These are phyloP conservation scores for Nicotiana otophora DNA, from an alignment of 257 asterid genomes.

Conservation along the genomic window DNA sequence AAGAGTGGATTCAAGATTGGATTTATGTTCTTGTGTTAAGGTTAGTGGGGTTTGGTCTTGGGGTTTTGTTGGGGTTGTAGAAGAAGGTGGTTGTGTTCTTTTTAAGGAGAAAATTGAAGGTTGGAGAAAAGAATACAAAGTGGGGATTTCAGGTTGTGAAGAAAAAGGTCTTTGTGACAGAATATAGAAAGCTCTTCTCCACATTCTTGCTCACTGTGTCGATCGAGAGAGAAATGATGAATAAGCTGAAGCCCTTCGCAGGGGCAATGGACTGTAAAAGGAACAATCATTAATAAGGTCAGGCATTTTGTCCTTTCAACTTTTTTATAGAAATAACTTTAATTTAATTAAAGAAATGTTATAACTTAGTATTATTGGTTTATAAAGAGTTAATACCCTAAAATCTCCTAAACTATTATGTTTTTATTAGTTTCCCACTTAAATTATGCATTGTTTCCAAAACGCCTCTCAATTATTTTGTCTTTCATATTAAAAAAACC, in stretches of 20 bases:
- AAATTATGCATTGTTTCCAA: no score
- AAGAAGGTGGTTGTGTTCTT: constrained; percentile 15
- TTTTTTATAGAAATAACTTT: no score
- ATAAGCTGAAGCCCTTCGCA: no score
- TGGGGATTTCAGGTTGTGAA: constrained; percentile 54
- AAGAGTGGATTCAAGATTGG: constrained; percentile 46
- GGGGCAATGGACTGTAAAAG: not conserved
- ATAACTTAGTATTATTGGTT: no score
- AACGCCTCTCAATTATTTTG: no score
- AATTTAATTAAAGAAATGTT: no score
- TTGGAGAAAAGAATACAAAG: constrained; percentile 77
- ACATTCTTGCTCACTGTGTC: constrained; percentile 26
- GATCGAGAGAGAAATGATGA: not conserved
- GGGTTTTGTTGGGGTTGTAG: constrained; percentile 20
- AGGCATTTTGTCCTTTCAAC: no score
- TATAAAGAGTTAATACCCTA: no score
- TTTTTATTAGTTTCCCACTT: no score
- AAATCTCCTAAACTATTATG: no score
- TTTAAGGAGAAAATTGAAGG: constrained; percentile 66
- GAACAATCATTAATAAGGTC: no score
- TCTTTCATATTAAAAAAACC: no score
- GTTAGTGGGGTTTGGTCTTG: constrained; percentile 26
- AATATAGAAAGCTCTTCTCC: constrained; percentile 35
- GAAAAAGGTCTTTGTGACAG: constrained; percentile 45
- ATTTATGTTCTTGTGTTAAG: constrained; percentile 40